Evolutionary conservation across 192 early-diverging fungal species (phyloP), one percentile per base, ranked within the genome.

Genomic region (Rhizoclosmatium globosum): DNA sequence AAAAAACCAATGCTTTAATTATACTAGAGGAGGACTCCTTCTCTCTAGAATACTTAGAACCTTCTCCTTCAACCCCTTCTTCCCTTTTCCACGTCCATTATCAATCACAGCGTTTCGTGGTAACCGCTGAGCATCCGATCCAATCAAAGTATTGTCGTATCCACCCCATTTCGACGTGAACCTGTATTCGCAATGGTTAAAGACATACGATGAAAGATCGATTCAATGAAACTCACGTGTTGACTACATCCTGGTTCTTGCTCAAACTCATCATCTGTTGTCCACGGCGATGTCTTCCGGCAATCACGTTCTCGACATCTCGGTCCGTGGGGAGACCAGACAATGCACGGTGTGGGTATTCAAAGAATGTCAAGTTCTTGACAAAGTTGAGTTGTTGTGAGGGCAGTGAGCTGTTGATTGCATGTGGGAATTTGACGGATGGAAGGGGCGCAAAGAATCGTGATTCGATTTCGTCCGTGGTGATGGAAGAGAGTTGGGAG

Each of bases 301-400:
- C 6, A 47, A 53, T 74, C 47, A 78, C 77, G 2, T 39, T 60
- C 47, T 75, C 65, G n/a, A 90, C 80, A 75, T 90, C 89, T 11
- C 80, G 68, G 21, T 85, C 83, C 31, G 81, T 87, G 7, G 89
- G 89, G 39, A 88, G 62, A 1, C 85, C 85, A 15, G 84, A 82
- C 48, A 90, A 65, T 1, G 89, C 79, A 7, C 82, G 78, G 70
- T 90, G 89, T 15, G 87, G 87, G 71, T 90, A 90, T 60, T 90
- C 85, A 58, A 67, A 83, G 68, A 82, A 88, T 4, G 85, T 82
- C 41, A 80, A 66, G 43, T 58, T 53, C 74, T 82, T 85, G 7
- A 78, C 48, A 59, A 89, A 77, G 42, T 77, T 45, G 3, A 89
- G 74, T 2, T 64, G 42, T 53, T 59, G 77, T 47, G 41, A 47